These are phyloP conservation scores for Cordyceps cicadae DNA, from an alignment of 2,329 filamentous ascomycete species.

Conservation along the genomic window DNA sequence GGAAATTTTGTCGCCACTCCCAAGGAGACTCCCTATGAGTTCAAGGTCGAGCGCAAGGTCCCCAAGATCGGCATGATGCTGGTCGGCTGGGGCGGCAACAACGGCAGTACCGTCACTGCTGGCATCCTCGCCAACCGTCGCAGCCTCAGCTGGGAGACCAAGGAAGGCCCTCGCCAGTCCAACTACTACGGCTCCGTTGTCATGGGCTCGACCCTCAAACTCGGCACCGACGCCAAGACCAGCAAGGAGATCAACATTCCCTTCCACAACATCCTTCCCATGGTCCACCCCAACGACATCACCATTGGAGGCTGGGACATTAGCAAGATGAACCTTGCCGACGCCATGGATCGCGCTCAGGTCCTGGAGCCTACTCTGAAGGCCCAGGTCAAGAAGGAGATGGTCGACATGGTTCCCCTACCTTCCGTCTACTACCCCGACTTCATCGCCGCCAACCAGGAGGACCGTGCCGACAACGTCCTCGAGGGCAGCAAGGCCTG, in stretches of 20 bases:
- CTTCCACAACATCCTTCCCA: conserved; percentile 87
- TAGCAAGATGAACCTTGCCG: conserved; percentile 77
- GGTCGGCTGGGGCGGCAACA: conserved; percentile 96
- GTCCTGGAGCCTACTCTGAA: conserved; percentile 96
- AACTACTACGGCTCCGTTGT: conserved; percentile 99
- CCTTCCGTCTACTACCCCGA: conserved; percentile 98
- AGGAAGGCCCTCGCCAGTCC: conserved; percentile 72
- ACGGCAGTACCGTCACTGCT: conserved; percentile 92
- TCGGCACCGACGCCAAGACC: conserved; percentile 78
- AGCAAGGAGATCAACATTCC: conserved; percentile 90
- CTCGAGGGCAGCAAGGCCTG: conserved; percentile 76
- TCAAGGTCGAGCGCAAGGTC: conserved; percentile 91
- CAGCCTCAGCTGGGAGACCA: conserved; percentile 82
- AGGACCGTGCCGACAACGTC: conserved; percentile 88
- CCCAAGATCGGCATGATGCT: conserved; percentile 96
- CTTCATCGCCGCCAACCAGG: conserved; percentile 98
- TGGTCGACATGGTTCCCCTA: conserved; percentile 78
- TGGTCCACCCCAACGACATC: conserved; percentile 95
- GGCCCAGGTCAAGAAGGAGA: conserved; percentile 81
- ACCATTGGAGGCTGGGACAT: conserved; percentile 97
- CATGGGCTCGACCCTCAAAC: conserved; percentile 96
- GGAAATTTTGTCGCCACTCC: conserved; percentile 79
- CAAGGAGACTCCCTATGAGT: conserved; percentile 86
- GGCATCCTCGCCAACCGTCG: conserved; percentile 94
- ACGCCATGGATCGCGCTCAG: conserved; percentile 90